phyloP scores from a whole-genome alignment of 768 basidiomycete species.

The Floccularia luteovirens region DNA sequence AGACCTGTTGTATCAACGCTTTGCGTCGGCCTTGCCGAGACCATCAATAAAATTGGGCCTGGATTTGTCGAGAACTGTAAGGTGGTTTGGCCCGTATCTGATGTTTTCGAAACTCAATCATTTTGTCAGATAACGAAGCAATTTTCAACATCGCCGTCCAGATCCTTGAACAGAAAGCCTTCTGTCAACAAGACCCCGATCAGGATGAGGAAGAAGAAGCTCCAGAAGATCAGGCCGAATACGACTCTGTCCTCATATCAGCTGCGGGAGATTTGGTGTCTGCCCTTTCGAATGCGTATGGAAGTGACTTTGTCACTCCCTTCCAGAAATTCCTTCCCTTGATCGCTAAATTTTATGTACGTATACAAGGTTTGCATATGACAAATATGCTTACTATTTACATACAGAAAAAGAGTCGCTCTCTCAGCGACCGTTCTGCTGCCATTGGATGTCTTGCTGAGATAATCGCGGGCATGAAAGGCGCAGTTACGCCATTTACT shows the following conservation, averaged over 20 bases:
- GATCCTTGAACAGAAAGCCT: slow-evolving; percentile 88
- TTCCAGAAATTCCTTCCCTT: slow-evolving; percentile 86
- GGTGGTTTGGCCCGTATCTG: slow-evolving; percentile 18
- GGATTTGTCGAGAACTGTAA: slow-evolving; percentile 73
- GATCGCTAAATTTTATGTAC: slow-evolving; percentile 86
- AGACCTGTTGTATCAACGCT: slow-evolving; percentile 86
- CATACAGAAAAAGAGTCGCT: slow-evolving; percentile 72
- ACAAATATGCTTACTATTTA: background rate
- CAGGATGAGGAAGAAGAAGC: slow-evolving; percentile 83
- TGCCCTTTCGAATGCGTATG: slow-evolving; percentile 79
- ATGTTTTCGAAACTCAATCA: background rate
- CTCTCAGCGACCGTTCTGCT: slow-evolving; percentile 86
- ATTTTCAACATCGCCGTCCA: slow-evolving; percentile 78
- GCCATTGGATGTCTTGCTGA: slow-evolving; percentile 93
- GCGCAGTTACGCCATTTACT: slow-evolving; percentile 78
- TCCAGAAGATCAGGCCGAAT: slow-evolving; percentile 88
- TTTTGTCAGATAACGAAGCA: slow-evolving; percentile 53
- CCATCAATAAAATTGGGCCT: slow-evolving; percentile 87
- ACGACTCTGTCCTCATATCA: slow-evolving; percentile 91
- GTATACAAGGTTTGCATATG: slow-evolving; percentile 13
- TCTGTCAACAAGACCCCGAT: slow-evolving; percentile 95
- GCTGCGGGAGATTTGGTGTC: slow-evolving; percentile 93
- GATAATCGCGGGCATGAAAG: slow-evolving; percentile 89
- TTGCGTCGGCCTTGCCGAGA: slow-evolving; percentile 85
- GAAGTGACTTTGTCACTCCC: slow-evolving; percentile 72